Evolutionary conservation across 1,284 basidiomycete species (phyloP).

Genomic region (Apiotrichum sp.): DNA sequence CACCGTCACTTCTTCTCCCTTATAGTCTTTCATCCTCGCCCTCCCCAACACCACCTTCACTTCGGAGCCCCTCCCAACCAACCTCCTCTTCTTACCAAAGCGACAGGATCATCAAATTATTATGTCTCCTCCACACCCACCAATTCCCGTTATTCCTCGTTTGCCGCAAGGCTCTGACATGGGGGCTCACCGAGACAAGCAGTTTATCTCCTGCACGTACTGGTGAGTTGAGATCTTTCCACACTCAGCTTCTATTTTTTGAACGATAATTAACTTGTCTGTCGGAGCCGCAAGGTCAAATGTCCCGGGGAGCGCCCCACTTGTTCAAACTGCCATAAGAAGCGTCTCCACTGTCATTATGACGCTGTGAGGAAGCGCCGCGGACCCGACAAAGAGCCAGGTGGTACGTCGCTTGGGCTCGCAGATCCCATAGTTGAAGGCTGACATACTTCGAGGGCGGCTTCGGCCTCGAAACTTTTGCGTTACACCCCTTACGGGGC

Average conservation of each 20-base stretch:
- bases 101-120: too few relatives aligned
- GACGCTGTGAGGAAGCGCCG: slow-evolving; percentile 14
- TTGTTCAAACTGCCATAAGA: slow-evolving; percentile 18
- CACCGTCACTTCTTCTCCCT: too few relatives aligned
- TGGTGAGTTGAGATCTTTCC: slow-evolving; percentile 3
- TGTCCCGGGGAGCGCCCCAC: slow-evolving; percentile 17
- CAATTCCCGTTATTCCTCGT: too few relatives aligned
- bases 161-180: too few relatives aligned
- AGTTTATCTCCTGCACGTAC: slow-evolving; percentile 16
- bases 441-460: slow-evolving; percentile 2
- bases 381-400: slow-evolving; percentile 23
- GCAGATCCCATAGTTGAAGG: too few relatives aligned
- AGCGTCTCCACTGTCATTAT: slow-evolving; percentile 14
- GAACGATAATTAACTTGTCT: neutral
- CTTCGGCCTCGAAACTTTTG: slow-evolving; percentile 6
- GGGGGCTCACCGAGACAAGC: neutral
- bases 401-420: slow-evolving; percentile 10
- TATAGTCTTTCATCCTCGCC: too few relatives aligned
- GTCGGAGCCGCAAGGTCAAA: slow-evolving; percentile 15
- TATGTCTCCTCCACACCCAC: too few relatives aligned
- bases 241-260: neutral
- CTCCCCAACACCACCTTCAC: too few relatives aligned
- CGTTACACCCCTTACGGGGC: neutral
- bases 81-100: too few relatives aligned
- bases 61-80: too few relatives aligned